phyloP scores from a whole-genome alignment of 2,329 filamentous ascomycete genomes.

The Ophiocordyceps camponoti-rufipedis region DNA sequence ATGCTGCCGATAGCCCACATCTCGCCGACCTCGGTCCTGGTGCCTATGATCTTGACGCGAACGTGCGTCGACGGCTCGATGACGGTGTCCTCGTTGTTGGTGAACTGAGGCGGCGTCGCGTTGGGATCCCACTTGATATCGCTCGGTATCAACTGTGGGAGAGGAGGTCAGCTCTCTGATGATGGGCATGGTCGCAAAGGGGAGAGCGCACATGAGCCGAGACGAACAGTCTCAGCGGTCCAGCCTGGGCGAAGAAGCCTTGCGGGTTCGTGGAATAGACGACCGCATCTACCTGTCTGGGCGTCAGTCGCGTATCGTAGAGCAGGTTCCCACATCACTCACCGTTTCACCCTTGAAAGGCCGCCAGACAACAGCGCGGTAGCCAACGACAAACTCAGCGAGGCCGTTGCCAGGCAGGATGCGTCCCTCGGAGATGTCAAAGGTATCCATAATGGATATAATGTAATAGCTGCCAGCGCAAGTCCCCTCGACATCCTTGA shows the following conservation, averaged over 20 bases:
- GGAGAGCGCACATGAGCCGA: constrained; percentile 52
- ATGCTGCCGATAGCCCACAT: constrained; percentile 98
- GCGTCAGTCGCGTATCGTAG: constrained; percentile 10
- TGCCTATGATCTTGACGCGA: constrained; percentile 84
- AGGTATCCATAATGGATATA: constrained; percentile 92
- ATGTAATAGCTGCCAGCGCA: constrained; percentile 95
- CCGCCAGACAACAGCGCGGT: constrained; percentile 91
- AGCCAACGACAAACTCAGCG: constrained; percentile 87
- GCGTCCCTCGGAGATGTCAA: constrained; percentile 83
- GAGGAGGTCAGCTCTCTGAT: neutral
- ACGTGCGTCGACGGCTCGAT: constrained; percentile 91
- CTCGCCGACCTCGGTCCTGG: constrained; percentile 78
- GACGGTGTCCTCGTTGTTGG: constrained; percentile 81
- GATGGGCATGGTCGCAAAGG: neutral
- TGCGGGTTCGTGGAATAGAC: constrained; percentile 82
- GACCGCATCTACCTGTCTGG: constrained; percentile 69
- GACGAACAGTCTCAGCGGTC: constrained; percentile 62
- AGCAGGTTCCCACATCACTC: constrained; percentile 16
- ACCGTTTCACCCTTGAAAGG: constrained; percentile 97
- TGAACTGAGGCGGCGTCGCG: constrained; percentile 90
- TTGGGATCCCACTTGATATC: constrained; percentile 92
- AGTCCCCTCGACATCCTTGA: constrained; percentile 86
- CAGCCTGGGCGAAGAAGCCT: constrained; percentile 77
- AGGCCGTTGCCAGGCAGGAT: constrained; percentile 83
- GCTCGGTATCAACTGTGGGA: constrained; percentile 60